Evolutionary conservation across 176 grass and related monocot genomes (phyloP), one percentile per base, ranked within the genome.

Genomic region (sorghum (Sorghum bicolor)): DNA sequence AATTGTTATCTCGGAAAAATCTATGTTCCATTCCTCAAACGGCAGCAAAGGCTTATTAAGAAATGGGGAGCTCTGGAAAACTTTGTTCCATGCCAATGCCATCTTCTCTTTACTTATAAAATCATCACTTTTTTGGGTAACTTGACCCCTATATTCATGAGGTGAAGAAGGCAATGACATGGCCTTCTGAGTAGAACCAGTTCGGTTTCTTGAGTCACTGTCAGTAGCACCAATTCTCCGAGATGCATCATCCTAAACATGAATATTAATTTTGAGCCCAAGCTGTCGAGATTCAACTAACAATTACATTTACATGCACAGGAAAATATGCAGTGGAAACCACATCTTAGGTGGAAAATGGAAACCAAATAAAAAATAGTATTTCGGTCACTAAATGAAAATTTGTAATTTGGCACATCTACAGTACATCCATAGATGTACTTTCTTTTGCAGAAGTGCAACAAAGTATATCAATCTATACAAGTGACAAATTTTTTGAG

Each of bases 21-120:
- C 93, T 87, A 99, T 94, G 71, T 92, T 94, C 93, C 97, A 99
- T 86, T 99, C 97, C 83, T 99, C 91, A 86, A 99, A 99, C 64
- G 94, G 97, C 75, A 96, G 80, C 58, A 96, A 83, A 83, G 97
- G 93, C 53, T 88, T 99, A 72, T 92, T 92, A 73, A 88, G 87
- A 91, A 94, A 99, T 47, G 91, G 83, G 55, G 91, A 96, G 24
- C 87, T 90, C 62, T 92, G 83, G 86, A 99, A 91, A 75, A 99
- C 93, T 70, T 82, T 84, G 79, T 96, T 96, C 97, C 97, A 99
- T 36, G 84, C 82, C 72, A 86, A 92, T 30, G 90, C 89, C 88
- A 91, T 79, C 55, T 88, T 86, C 67, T 99, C 91, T 81, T 91
- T 92, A 80, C 85, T 86, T 74, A 95, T 67, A 89, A 83, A 94